Conservation (phyloP, 139 green algal species). For the Chlorella sp. region DNA sequence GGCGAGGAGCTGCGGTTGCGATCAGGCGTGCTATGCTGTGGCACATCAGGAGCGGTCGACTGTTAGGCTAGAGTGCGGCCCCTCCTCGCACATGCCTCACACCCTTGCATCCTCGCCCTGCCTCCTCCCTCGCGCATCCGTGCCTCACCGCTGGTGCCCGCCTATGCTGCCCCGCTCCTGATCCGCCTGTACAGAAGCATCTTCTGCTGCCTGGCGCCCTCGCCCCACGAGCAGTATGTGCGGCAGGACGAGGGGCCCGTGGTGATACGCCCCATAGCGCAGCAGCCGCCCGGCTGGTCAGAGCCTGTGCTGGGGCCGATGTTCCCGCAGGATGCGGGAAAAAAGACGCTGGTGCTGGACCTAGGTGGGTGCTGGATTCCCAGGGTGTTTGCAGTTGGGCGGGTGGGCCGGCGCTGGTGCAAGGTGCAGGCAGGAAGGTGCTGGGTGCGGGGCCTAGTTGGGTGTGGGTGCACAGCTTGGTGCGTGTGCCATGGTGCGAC, state of each 20-base stretch:
- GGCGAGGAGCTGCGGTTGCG: background rate
- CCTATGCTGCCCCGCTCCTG: background rate
- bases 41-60: too few species aligned
- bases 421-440: background rate
- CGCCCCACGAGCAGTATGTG: constrained; percentile 48
- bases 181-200: constrained; percentile 36
- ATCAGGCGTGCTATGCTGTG: background rate
- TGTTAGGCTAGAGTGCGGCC: too few species aligned
- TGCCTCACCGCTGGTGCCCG: too few species aligned
- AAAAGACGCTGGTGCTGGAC: constrained; percentile 92
- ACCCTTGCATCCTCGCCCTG: background rate
- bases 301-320: constrained; percentile 47
- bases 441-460: background rate
- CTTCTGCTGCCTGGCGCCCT: constrained; percentile 60
- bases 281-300: constrained; percentile 34
- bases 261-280: constrained; percentile 50
- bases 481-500: too few species aligned
- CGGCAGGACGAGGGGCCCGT: constrained; percentile 54
- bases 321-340: constrained; percentile 49
- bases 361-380: constrained; percentile 50
- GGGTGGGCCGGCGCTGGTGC: background rate
- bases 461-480: too few species aligned
- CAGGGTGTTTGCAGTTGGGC: background rate
- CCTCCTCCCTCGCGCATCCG: background rate
- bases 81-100: background rate